Base-by-base conservation (phyloP, 2,329 filamentous ascomycete genomes). In the Thermochaetoides dissita region DNA sequence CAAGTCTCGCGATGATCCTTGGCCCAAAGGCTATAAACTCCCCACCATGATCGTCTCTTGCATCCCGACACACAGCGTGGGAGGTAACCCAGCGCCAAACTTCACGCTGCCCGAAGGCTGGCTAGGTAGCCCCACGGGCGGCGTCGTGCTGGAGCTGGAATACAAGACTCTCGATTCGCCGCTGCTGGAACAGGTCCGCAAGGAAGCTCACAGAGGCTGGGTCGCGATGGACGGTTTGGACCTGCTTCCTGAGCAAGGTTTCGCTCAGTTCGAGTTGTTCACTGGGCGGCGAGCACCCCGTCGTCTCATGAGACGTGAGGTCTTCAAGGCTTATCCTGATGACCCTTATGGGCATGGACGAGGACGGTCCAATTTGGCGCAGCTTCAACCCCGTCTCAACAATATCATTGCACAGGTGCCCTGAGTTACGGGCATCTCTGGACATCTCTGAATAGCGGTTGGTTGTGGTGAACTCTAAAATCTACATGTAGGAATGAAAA, bases 191-290 rank as follows among this genome's bases (percentile, higher is more conserved):
- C 83, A 88, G 52, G 76, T 84, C 42, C 70, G 77, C 11, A 62
- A 66, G 40, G 61, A 74, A 57, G 66, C 74, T 12, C 63, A 75
- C 42, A 64, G 70, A 49, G 70, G 82, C 34, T 88, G 82, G 82
- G 78, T 86, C 0, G 69, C 82, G 11, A 74, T 87, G 59, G 81
- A 87, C 53, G 83, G 83, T 0, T 63, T 88, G 9, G 82, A 88
- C 51, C 68, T 87, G 37, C 60, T 89, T 10, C 81, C 81, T 0
- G 84, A 88, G 56, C 83, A 88, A 55, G 84, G 80, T 0, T 84
- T 84, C 59, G 82, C 83, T 1, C 83, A 88, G 53, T 89, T 88
- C 54, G 84, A 89, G 59, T 61, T 88, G 2, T 85, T 88, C 56
- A 87, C 83, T 0, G 83, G 82, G 0, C 68, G 79, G 39, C 70